Evolutionary conservation across 495 filamentous ascomycete species (phyloP), one percentile per base, ranked within the genome.

Genomic region (Tuber umbilicatum): DNA sequence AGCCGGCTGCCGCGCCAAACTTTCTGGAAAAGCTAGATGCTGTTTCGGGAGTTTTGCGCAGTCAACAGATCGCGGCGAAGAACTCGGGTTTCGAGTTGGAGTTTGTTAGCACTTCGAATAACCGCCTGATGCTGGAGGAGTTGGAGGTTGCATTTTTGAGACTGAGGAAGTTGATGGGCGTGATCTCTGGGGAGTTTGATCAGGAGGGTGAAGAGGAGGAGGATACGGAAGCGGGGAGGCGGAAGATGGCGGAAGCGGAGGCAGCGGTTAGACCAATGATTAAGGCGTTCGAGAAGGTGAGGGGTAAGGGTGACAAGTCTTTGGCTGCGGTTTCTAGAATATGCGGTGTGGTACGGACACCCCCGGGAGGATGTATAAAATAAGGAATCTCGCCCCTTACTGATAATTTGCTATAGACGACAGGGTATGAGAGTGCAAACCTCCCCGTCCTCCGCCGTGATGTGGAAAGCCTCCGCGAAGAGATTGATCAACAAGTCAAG

Each of bases 121-220:
- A 78, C 27, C 68, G 77, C 12, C 31, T 78, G 17, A 70, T 78
- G 35, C 45, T 79, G n/a, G 71, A 78, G 60, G 77, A 79, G 43
- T 50, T 79, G 2, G 77, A 79, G 69, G 72, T 79, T 19, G 77
- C 77, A 37, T 79, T 79, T n/a, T 42, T 79, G 69, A 78, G 77
- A 42, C 39, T 79, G 31, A 43, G 60, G n/a, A 79, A 79, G 35
- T 40, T 79, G 37, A 69, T 73, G 17, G 45, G 39, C 16, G 77
- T 72, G 47, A 78, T 79, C n/a, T 78, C 64, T 27, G 77, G 77
- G 19, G 77, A 79, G 60, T 79, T 79, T 35, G 77, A 79, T 38
- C 10, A 31, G 27, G 55, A 35, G 27, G 55, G 27, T 35, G 69
- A 78, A 47, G 77, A 72, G 35, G 69, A 70, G 41, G 69, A 68